Evolutionary conservation across 2,329 filamentous ascomycete genomes (phyloP).

Genomic region (Teratosphaeria pseudoeucalypti): DNA sequence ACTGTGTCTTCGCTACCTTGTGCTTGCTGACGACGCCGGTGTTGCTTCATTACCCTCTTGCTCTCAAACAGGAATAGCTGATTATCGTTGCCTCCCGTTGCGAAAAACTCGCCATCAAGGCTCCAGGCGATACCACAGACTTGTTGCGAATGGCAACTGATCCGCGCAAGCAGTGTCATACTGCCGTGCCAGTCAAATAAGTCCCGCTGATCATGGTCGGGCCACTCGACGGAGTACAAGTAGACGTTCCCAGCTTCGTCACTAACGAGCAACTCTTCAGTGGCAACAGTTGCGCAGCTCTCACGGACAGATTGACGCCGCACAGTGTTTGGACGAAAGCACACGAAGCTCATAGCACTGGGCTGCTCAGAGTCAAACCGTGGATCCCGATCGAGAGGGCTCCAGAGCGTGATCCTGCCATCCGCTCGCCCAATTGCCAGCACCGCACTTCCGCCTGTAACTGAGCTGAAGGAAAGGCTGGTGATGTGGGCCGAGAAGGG

Average conservation of each 20-base stretch:
- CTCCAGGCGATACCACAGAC: slow-evolving; percentile 93
- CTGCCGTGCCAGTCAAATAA: slow-evolving; percentile 66
- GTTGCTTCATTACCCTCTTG: slow-evolving; percentile 38
- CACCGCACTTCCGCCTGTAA: slow-evolving; percentile 63
- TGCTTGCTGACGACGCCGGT: neutral
- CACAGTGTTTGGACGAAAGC: slow-evolving; percentile 60
- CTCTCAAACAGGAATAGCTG: slow-evolving; percentile 71
- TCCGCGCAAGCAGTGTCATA: slow-evolving; percentile 65
- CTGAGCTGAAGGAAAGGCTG: slow-evolving; percentile 81
- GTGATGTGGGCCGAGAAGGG: slow-evolving; percentile 55
- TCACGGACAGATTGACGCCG: slow-evolving; percentile 39
- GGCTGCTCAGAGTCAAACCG: slow-evolving; percentile 68
- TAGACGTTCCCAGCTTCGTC: slow-evolving; percentile 75
- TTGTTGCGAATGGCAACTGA: slow-evolving; percentile 74
- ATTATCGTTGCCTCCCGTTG: slow-evolving; percentile 89
- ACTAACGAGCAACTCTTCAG: slow-evolving; percentile 77
- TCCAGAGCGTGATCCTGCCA: slow-evolving; percentile 67
- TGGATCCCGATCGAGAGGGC: slow-evolving; percentile 56
- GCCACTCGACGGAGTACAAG: slow-evolving; percentile 87
- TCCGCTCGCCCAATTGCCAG: slow-evolving; percentile 75
- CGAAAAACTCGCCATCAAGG: slow-evolving; percentile 62
- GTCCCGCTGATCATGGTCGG: slow-evolving; percentile 46
- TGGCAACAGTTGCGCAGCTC: slow-evolving; percentile 46
- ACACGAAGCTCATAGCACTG: slow-evolving; percentile 64
- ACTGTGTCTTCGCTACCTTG: slow-evolving; percentile 6